Percentiles rank a stretch among this genome's conserved stretches.
These are phyloP conservation scores for Gossypium gossypioides DNA, from an alignment of 441 rosid genomes.

Conservation along the genomic window DNA sequence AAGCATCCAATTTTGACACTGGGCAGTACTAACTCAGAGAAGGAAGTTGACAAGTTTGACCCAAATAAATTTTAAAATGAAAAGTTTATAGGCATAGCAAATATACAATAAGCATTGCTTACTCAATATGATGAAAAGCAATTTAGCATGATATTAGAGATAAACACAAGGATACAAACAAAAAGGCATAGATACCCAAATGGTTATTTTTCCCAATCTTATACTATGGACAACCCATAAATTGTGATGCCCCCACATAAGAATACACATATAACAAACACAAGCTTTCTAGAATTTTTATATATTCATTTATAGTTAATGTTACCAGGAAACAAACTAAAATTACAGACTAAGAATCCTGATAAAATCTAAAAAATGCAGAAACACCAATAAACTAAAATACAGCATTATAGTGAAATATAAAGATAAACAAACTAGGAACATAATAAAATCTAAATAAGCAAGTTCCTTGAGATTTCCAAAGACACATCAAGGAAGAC, in stretches of 20 bases:
- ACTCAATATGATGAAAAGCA: neutral
- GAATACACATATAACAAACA: neutral
- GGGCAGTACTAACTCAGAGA: neutral
- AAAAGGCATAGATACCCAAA: neutral
- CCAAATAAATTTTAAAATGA: neutral
- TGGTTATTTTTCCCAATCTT: neutral
- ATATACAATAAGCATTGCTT: neutral
- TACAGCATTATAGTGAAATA: neutral
- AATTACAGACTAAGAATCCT: no score
- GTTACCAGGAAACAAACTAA: no score
- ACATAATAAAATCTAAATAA: neutral
- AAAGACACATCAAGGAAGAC: neutral
- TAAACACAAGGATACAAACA: neutral
- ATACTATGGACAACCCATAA: neutral
- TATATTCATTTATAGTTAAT: neutral
- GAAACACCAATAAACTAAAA: neutral
- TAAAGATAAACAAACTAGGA: neutral
- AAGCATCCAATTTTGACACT: neutral
- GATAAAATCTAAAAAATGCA: neutral
- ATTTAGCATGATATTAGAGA: neutral
- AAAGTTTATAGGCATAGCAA: neutral
- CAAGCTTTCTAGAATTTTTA: neutral
- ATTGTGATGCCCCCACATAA: neutral
- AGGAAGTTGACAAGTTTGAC: neutral
- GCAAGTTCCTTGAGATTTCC: neutral